Evolutionary conservation across 2,329 filamentous ascomycete species (phyloP), one percentile per base, ranked within the genome.

Genomic region (Trichoderma breve): DNA sequence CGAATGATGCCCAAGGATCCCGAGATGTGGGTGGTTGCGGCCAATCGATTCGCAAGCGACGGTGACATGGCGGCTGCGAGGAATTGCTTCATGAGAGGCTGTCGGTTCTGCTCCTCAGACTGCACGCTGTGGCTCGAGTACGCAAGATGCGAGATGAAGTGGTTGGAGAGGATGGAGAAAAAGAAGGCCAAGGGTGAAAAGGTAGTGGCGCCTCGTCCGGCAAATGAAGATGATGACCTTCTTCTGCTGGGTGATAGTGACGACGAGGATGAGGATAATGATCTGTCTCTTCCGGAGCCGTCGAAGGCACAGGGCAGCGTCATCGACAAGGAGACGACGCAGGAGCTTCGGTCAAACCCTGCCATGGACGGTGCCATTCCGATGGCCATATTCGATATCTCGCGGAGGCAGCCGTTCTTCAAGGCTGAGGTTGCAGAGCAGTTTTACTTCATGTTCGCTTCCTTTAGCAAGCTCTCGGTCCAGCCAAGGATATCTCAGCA

Each of bases 291-390:
- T 39, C 86, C 85, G 1, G 83, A 88, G 58, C 78, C 81, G 76
- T 82, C 82, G 70, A 81, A 80, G 32, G 78, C 77, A 36, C 79
- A 83, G 55, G 78, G 78, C 72, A 82, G 81, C 74, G 86, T 86
- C 53, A 84, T 87, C 63, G 81, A 85, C 74, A 82, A 85, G 71
- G 81, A 85, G 70, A 82, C 83, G 1, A 80, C 82, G 4, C 78
- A 82, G 75, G 84, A 85, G 69, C 83, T 97, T 74, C 86, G 92
- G 77, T 90, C 89, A 71, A 95, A 94, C 62, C 94, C 95, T 4
- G 94, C 94, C 11, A 86, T 98, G 74, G 93, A 92, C 73, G 96
- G 96, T n/a, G 96, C 94, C 18, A 97, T 99, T 75, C 95, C 96
- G 2, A 88, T 94, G 71, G 94, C 95, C 51, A 93, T 99, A 62